phyloP scores from a whole-genome alignment of 345 rosid genomes.

The Gossypium australe region DNA sequence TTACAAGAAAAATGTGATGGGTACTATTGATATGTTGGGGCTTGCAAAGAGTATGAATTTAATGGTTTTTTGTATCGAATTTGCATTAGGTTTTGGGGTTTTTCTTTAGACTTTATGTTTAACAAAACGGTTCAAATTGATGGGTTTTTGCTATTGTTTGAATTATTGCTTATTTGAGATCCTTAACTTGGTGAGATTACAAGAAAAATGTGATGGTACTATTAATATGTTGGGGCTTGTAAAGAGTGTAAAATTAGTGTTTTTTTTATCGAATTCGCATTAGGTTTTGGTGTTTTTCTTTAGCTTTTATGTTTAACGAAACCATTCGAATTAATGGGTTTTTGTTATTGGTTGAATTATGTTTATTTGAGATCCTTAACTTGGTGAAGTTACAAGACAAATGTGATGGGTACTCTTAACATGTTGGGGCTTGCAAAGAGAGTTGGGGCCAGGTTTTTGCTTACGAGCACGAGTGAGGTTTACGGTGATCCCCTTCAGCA shows the following conservation, averaged over 20 bases:
- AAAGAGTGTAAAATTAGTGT: constrained; percentile 51
- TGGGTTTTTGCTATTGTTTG: neutral
- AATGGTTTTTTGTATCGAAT: no score
- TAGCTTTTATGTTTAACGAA: neutral
- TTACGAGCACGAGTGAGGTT: constrained; percentile 98
- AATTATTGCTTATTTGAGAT: constrained; percentile 21
- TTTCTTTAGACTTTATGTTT: constrained; percentile 1
- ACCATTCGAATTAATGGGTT: neutral
- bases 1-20: constrained; percentile 99
- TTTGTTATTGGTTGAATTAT: neutral
- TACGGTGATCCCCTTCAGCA: constrained; percentile 99
- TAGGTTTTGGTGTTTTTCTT: neutral
- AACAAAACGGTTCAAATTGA: neutral
- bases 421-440: constrained; percentile 99
- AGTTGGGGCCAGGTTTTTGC: constrained; percentile 91
- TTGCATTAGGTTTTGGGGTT: neutral
- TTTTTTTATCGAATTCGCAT: no score
- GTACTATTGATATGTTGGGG: constrained; percentile 95
- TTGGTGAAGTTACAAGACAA: constrained; percentile 61
- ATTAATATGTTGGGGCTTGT: constrained; percentile 97
- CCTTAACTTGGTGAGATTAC: constrained; percentile 51
- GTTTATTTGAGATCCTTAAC: constrained; percentile 48
- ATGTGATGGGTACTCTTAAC: constrained; percentile 98
- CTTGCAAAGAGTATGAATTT: constrained; percentile 83
- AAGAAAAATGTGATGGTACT: constrained; percentile 99